Base-by-base conservation (phyloP, 805 yeast species). In the Kockiozyma suomiensis region DNA sequence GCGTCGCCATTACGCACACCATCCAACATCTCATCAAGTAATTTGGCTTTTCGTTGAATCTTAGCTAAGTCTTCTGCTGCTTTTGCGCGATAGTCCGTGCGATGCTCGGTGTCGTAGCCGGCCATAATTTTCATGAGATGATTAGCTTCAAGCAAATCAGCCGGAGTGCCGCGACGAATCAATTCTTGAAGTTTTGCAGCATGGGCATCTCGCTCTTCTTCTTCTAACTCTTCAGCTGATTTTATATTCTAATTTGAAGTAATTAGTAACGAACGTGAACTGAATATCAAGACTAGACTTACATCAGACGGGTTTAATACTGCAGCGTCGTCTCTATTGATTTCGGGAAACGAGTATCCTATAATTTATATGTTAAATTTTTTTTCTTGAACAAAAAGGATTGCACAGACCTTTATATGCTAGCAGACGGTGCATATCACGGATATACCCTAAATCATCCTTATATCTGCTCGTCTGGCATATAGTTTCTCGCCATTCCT, bases 111-210 rank as follows among this genome's bases (percentile, higher is more conserved):
- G 73, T 88, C 88, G 78, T 90, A 94, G 4, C 99, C 99, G 4
- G 98, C 96, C 97, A 94, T 91, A 67, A 94, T 85, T 73, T 93
- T 91, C 99, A 94, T 94, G 74, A 94, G 81, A 68, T 88, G 90
- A 74, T 94, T 94, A 46, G 99, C 99, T 74, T 94, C 99, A 69
- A 87, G 89, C 70, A 94, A 82, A 75, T 94, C 99, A 65, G 86
- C 88, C 5, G 99, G 98, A 73, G 89, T 87, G 43, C 98, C 99
- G 69, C 97, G 82, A 75, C 98, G 85, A 64, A 94, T 88, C 64
- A 94, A 81, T 74, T 94, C 99, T 75, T 94, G 99, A 66, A 94
- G 81, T 76, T 94, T 94, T 17, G 99, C 98, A 64, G 89, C 82
- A 71, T 92, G 97, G 1, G 96, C 97, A 51, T 90, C 79, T 58